A percentile compares a stretch with the other conserved stretches of the same genome.
phyloP scores from a whole-genome alignment of 2,329 filamentous ascomycete genomes.

The Sporothrix phasma region DNA sequence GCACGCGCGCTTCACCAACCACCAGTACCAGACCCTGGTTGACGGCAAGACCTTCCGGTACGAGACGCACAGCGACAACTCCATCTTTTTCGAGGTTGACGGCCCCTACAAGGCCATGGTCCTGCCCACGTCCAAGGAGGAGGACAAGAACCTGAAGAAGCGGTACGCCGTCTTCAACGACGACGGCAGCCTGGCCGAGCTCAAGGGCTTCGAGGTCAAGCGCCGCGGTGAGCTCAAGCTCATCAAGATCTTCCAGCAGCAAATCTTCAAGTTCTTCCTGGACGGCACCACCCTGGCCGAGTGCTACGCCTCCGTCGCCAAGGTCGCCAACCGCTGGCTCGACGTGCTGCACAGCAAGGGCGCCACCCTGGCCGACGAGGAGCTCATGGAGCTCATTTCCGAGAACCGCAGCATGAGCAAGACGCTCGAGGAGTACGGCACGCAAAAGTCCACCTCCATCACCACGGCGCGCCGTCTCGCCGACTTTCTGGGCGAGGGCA shows the following conservation, averaged over 20 bases:
- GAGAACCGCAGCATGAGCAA: conserved; percentile 98
- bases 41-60: conserved; percentile 78
- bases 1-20: conserved; percentile 88
- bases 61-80: conserved; percentile 95
- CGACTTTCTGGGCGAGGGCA: conserved; percentile 93
- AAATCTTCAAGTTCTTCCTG: conserved; percentile 98
- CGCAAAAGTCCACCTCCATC: conserved; percentile 97
- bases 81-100: conserved; percentile 98
- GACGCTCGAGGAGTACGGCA: conserved; percentile 89
- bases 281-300: conserved; percentile 80
- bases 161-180: conserved; percentile 98
- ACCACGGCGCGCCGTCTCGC: conserved; percentile 91
- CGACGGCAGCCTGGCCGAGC: conserved; percentile 84
- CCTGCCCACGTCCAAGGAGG: conserved; percentile 91
- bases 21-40: conserved; percentile 86
- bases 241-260: conserved; percentile 98
- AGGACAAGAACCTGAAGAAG: conserved; percentile 99
- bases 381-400: conserved; percentile 98
- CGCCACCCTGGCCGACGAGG: conserved; percentile 83
- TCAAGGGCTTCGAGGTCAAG: conserved; percentile 98
- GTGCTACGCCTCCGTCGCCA: conserved; percentile 85
- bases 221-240: conserved; percentile 94
- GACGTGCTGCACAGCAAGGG: conserved; percentile 89
- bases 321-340: conserved; percentile 91
- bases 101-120: conserved; percentile 98